Conservation (phyloP, 2,329 filamentous ascomycete genomes). For the Fusarium compactum region DNA sequence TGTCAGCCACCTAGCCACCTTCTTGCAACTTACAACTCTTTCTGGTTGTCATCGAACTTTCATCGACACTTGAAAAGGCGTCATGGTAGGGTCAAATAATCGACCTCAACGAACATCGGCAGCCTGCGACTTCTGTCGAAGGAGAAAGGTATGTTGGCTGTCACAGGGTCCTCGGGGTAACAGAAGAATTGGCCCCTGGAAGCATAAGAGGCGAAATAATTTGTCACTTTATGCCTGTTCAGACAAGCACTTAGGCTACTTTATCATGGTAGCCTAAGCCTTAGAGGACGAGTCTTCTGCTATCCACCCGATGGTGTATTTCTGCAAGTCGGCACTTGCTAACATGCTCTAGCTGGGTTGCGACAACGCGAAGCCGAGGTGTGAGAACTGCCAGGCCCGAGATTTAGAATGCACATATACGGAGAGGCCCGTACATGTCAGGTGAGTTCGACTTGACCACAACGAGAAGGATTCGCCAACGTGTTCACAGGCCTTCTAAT, state of each 20-base stretch:
- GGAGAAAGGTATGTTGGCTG: constrained; percentile 40
- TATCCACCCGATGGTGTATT: too few species aligned
- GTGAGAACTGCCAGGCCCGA: constrained; percentile 30
- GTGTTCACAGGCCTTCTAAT: constrained; percentile 27
- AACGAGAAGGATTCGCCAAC: accelerated
- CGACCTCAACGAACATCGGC: neutral
- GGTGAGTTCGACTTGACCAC: neutral
- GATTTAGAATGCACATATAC: constrained; percentile 30
- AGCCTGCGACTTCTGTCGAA: constrained; percentile 43
- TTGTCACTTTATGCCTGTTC: too few species aligned
- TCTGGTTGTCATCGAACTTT: neutral
- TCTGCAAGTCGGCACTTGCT: accelerated
- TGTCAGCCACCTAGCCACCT: too few species aligned
- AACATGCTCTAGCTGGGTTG: constrained; percentile 24
- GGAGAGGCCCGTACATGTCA: constrained; percentile 11
- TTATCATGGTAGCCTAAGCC: too few species aligned
- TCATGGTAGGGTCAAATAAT: neutral
- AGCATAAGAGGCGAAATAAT: too few species aligned
- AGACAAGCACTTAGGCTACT: too few species aligned
- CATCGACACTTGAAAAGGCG: neutral
- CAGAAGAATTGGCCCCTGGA: too few species aligned
- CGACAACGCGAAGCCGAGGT: constrained; percentile 37
- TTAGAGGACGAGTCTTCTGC: too few species aligned
- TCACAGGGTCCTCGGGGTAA: too few species aligned
- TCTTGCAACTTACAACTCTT: too few species aligned